These are phyloP conservation scores for Globisporangium irregulare DNA, from an alignment of 352 stramenopile species.

Conservation along the genomic window DNA sequence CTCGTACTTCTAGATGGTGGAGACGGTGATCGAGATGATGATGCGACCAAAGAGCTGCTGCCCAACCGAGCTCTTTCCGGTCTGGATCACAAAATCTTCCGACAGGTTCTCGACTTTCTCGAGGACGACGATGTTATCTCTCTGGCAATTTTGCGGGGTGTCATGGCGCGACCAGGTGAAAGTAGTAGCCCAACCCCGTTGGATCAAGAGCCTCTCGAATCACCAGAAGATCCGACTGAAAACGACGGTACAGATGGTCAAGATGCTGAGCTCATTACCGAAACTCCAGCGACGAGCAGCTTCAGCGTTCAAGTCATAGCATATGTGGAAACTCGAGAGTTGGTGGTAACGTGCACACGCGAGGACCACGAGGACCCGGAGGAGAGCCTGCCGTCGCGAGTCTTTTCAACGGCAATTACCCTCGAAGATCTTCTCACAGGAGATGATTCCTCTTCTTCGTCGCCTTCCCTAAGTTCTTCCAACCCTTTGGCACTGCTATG, in stretches of 20 bases:
- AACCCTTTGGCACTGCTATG: conserved; percentile 6
- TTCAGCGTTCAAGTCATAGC: conserved; percentile 9
- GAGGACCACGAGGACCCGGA: background rate
- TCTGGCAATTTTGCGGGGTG: background rate
- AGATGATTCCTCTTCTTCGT: background rate
- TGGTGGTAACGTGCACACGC: conserved; percentile 4
- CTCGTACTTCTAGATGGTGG: background rate
- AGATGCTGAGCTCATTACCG: background rate
- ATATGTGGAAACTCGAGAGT: background rate
- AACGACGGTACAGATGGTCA: background rate
- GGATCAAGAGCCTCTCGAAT: background rate
- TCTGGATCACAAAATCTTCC: conserved; percentile 6
- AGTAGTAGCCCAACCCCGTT: background rate
- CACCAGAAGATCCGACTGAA: background rate
- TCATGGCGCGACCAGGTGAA: background rate
- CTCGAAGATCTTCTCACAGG: background rate
- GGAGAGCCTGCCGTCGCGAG: background rate
- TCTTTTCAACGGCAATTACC: conserved; percentile 7
- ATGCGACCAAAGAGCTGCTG: background rate
- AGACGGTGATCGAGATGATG: background rate
- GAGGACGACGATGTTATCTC: background rate
- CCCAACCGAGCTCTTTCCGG: background rate
- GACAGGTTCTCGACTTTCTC: conserved; percentile 6
- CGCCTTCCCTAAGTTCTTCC: background rate
- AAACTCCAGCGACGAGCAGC: background rate